Evolutionary conservation across 257 asterid genomes (phyloP), one percentile per base, ranked within the genome.

Genomic region (Misopates orontium): DNA sequence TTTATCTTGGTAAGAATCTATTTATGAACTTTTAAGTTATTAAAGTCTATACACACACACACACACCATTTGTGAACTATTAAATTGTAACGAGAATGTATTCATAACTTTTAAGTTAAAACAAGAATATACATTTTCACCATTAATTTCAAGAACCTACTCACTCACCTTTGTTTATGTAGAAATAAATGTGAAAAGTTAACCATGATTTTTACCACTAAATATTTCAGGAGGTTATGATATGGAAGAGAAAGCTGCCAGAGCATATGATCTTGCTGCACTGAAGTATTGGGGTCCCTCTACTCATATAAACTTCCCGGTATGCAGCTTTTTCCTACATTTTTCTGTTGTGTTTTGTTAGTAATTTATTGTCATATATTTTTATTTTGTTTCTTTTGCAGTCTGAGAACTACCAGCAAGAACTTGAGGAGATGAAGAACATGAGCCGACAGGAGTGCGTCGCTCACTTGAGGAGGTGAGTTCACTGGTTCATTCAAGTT

Each of bases 171-270:
- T n/a, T n/a, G n/a, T n/a, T n/a, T n/a, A n/a, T n/a, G n/a, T n/a
- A n/a, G n/a, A n/a, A n/a, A n/a, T n/a, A n/a, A n/a, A n/a, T n/a
- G n/a, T n/a, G n/a, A n/a, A n/a, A n/a, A n/a, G n/a, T n/a, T n/a
- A n/a, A n/a, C n/a, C n/a, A n/a, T n/a, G n/a, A n/a, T n/a, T n/a
- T n/a, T n/a, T n/a, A n/a, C n/a, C n/a, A n/a, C n/a, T n/a, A n/a
- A n/a, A n/a, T n/a, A n/a, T 28, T 2, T 12, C 56, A 92, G 97
- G 98, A 18, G 96, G 96, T 14, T 92, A 89, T 83, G 97, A 92
- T 71, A 85, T 84, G 96, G 98, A 92, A 75, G 98, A 85, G 74
- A 92, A 89, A 75, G 98, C 98, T 77, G 98, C 98, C 6, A 87
- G 96, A 76, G 89, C 98, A 0, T 92, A 92, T 75, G 98, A 92